A percentile compares a stretch with the other conserved stretches of the same genome.
These are phyloP conservation scores for Termitomyces eurrhizus DNA, from an alignment of 768 basidiomycete species.

Conservation along the genomic window DNA sequence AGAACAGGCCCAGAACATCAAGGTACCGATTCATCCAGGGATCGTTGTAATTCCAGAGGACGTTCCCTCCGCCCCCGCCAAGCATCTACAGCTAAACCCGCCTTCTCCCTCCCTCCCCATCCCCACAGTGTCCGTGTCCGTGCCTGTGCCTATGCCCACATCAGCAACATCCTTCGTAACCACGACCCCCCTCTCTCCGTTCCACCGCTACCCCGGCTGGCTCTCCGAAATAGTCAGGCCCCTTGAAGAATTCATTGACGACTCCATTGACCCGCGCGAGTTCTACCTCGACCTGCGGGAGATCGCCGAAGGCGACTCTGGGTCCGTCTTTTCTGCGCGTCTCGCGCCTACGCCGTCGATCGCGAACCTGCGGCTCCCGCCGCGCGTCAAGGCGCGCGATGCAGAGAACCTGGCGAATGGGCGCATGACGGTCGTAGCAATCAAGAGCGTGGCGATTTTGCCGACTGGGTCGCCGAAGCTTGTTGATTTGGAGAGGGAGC, in stretches of 20 bases:
- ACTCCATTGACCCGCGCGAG: conserved; percentile 54
- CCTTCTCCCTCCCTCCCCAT: conserved; percentile 2
- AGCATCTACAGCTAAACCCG: background rate
- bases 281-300: conserved; percentile 68
- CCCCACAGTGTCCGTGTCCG: conserved; percentile 14
- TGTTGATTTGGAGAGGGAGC: conserved; percentile 56
- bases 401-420: conserved; percentile 29
- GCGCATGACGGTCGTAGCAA: conserved; percentile 54
- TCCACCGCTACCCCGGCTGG: conserved; percentile 58
- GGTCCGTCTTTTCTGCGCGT: conserved; percentile 55
- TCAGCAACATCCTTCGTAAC: background rate
- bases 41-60: background rate
- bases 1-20: background rate
- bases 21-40: background rate
- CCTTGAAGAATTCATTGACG: conserved; percentile 60
- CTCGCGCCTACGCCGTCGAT: conserved; percentile 18
- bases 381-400: conserved; percentile 35
- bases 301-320: conserved; percentile 82
- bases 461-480: conserved; percentile 61
- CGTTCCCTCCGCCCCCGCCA: background rate
- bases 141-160: background rate
- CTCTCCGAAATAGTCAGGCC: conserved; percentile 56
- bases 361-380: conserved; percentile 35
- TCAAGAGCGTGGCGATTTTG: conserved; percentile 67
- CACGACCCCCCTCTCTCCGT: conserved; percentile 29